phyloP scores from a whole-genome alignment of 2,329 filamentous ascomycete genomes.

The Akanthomyces dipterigenus region DNA sequence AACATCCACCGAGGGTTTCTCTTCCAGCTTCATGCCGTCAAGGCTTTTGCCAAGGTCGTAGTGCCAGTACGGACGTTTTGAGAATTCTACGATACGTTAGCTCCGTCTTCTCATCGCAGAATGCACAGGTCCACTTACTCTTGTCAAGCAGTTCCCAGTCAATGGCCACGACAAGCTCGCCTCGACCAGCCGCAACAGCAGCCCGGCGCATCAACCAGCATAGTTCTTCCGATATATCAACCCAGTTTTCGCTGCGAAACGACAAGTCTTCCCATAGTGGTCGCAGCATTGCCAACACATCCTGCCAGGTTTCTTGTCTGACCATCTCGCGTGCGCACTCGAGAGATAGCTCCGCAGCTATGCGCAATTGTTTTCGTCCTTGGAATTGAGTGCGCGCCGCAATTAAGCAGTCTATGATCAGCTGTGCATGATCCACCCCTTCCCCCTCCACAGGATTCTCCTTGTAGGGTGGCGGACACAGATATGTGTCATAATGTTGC shows the following conservation, averaged over 20 bases:
- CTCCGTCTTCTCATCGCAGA: not conserved
- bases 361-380: constrained; percentile 44
- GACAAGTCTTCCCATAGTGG: constrained; percentile 52
- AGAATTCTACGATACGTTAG: constrained; percentile 38
- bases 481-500: constrained; percentile 58
- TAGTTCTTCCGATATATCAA: constrained; percentile 51
- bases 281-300: constrained; percentile 45
- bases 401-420: constrained; percentile 47
- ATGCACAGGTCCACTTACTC: constrained; percentile 35
- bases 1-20: constrained; percentile 44
- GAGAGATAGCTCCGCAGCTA: constrained; percentile 49
- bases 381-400: constrained; percentile 48
- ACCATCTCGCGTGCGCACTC: constrained; percentile 52
- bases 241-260: constrained; percentile 55
- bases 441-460: constrained; percentile 46
- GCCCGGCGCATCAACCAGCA: constrained; percentile 55
- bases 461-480: constrained; percentile 57
- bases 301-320: constrained; percentile 43
- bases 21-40: constrained; percentile 37
- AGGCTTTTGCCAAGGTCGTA: constrained; percentile 55
- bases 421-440: constrained; percentile 47
- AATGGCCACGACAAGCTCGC: constrained; percentile 51
- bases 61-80: constrained; percentile 48
- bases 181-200: constrained; percentile 44
- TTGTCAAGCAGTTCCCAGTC: constrained; percentile 59